Base-by-base conservation (phyloP, 2,329 filamentous ascomycete genomes). In the Didymella exigua region DNA sequence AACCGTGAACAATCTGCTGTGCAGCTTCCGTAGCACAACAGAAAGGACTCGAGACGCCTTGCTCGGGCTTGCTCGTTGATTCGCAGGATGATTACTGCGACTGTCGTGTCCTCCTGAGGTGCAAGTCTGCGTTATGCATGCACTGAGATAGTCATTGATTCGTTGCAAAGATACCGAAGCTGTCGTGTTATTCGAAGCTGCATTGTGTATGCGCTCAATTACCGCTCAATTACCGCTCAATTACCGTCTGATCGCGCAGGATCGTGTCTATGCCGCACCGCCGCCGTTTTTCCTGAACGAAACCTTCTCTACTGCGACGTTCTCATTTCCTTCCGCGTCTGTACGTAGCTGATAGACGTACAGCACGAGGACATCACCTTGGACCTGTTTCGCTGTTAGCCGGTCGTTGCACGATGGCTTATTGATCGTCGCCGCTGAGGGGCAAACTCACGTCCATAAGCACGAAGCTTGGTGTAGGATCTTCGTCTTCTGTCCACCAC, bases 311-410 rank as follows among this genome's bases (percentile, higher is more conserved):
- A 84, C 81, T 7, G 78, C 79, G 19, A 84, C 81, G 50, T 74
- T 82, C 69, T 83, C 81, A 31, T 75, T 77, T 4, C 81, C 81
- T 56, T 81, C 77, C 30, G 75, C 79, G 52, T 83, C 81, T 60
- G 77, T 82, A 61, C 79, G 78, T 52, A 84, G 68, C 64, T 84
- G 82, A 60, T 98, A 98, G 48, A 98, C 93, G 75, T 98, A 98
- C 44, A 98, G 82, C 56, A 96, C 96, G 63, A 98, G 84, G 14
- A 96, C 96, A 73, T 97, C 96, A 27, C 93, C 93, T 84, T 98
- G 93, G 30, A 96, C 91, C 91, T 96, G 66, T 40, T 45, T 18
- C 47, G 29, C 43, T 46, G 59, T 71, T 60, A 71, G 66, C 56
- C 52, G 54, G 10, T 21, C 9, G 44, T 56, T 36, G 30, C 29